These are phyloP conservation scores for Hymenoscyphus occultus DNA, from an alignment of 2,329 filamentous ascomycete genomes.

Conservation along the genomic window DNA sequence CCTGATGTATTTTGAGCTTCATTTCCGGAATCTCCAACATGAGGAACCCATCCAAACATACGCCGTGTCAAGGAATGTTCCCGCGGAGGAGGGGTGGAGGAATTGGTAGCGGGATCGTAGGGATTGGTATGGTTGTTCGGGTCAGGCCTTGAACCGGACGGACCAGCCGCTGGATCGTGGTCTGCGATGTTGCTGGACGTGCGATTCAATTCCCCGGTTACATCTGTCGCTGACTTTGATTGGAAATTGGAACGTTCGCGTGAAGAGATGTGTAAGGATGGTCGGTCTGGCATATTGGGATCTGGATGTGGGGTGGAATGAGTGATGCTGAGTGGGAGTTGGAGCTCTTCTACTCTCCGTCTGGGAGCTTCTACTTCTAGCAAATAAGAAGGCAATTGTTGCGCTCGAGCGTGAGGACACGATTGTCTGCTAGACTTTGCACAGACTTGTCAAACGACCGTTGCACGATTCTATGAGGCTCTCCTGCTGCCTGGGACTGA, in stretches of 20 bases:
- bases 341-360: not conserved
- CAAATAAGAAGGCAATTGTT: not conserved
- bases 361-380: not conserved
- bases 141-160: slow-evolving; percentile 1
- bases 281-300: slow-evolving; percentile 9
- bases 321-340: not conserved
- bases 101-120: slow-evolving; percentile 30
- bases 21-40: slow-evolving; percentile 13
- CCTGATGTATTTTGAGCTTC: slow-evolving; percentile 11
- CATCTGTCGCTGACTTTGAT: slow-evolving; percentile 44
- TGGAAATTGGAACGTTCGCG: slow-evolving; percentile 43
- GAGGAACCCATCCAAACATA: slow-evolving; percentile 24
- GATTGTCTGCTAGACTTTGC: not conserved
- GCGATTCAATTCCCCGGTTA: slow-evolving; percentile 43
- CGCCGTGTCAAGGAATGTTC: slow-evolving; percentile 29
- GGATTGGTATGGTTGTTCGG: slow-evolving; percentile 20
- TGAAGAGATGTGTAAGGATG: slow-evolving; percentile 5
- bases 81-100: slow-evolving; percentile 28
- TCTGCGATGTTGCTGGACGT: slow-evolving; percentile 33
- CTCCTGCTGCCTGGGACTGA: not conserved
- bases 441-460: not conserved
- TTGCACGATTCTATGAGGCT: not conserved
- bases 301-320: not conserved
- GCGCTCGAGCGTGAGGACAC: not conserved
- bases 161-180: slow-evolving; percentile 3